phyloP scores from a whole-genome alignment of 1,284 basidiomycete genomes.

The Thecaphora frezii region DNA sequence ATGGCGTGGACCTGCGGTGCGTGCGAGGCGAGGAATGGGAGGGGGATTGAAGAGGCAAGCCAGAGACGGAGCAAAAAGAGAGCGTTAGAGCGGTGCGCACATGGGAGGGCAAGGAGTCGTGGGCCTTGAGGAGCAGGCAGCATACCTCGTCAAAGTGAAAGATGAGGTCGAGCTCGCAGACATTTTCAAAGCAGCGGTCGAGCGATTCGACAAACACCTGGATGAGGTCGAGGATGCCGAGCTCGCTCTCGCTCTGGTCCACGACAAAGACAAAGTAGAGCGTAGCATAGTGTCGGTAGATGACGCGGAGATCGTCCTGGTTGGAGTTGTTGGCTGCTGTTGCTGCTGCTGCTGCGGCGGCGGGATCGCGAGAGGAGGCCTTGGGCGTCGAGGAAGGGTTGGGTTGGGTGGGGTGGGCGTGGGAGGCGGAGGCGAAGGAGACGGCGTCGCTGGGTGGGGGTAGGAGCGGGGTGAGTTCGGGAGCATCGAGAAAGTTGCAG shows the following conservation, averaged over 20 bases:
- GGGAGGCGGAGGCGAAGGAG: slow-evolving; percentile 13
- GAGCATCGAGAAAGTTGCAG: slow-evolving; percentile 57
- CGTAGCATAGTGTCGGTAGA: slow-evolving; percentile 75
- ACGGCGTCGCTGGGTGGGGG: slow-evolving; percentile 38
- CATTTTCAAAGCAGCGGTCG: slow-evolving; percentile 94
- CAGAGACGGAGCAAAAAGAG: slow-evolving; percentile 1
- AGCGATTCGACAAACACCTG: slow-evolving; percentile 97
- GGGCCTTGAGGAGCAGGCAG: neutral
- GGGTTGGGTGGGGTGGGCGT: too few species aligned
- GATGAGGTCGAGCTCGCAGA: slow-evolving; percentile 96
- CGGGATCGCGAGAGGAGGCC: too few species aligned
- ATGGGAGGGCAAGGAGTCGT: neutral
- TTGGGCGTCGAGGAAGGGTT: too few species aligned
- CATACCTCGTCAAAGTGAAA: slow-evolving; percentile 96
- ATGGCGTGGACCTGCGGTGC: slow-evolving; percentile 77
- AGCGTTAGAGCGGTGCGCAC: neutral
- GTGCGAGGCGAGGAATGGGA: slow-evolving; percentile 53
- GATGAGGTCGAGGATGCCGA: slow-evolving; percentile 93
- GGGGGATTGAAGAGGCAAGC: neutral
- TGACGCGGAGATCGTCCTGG: slow-evolving; percentile 53
- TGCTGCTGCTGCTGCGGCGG: slow-evolving; percentile 6
- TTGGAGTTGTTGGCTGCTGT: slow-evolving; percentile 1
- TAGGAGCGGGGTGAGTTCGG: slow-evolving; percentile 50
- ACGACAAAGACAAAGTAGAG: slow-evolving; percentile 97
- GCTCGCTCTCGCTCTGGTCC: slow-evolving; percentile 89